Evolutionary conservation across 106 monocot species (phyloP).

Genomic region (Dendrobium nobile): DNA sequence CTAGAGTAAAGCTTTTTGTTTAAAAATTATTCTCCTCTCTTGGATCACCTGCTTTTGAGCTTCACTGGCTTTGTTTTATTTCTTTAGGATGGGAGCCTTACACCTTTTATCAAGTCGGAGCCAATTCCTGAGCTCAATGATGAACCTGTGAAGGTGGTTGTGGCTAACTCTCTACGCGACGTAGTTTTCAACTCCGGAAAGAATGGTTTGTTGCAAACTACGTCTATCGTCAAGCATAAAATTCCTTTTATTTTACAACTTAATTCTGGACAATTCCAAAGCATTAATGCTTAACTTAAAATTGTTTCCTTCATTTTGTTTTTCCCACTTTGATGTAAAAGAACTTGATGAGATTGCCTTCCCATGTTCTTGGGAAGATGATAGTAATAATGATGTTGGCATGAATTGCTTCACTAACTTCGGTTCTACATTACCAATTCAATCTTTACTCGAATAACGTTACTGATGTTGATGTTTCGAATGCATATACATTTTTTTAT

Average conservation of each 20-base stretch:
- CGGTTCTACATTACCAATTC: too few relatives aligned
- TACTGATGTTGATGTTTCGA: too few relatives aligned
- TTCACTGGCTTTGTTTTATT: conserved; percentile 2
- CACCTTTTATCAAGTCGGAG: conserved; percentile 70
- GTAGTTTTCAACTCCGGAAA: conserved; percentile 71
- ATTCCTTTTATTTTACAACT: not conserved
- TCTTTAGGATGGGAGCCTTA: conserved; percentile 66
- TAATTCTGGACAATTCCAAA: not conserved
- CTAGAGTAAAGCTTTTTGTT: not conserved
- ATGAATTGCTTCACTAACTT: too few relatives aligned
- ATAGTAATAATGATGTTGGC: not conserved
- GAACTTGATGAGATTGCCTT: not conserved
- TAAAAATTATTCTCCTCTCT: not conserved
- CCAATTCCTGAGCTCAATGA: conserved; percentile 83
- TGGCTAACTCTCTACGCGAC: conserved; percentile 64
- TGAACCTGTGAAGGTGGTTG: conserved; percentile 88
- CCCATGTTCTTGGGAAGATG: not conserved
- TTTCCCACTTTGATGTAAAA: not conserved
- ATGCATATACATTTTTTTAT: too few relatives aligned
- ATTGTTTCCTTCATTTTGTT: not conserved
- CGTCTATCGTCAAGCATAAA: not conserved
- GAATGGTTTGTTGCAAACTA: conserved; percentile 46
- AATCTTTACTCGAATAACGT: too few relatives aligned
- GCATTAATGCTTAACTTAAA: not conserved
- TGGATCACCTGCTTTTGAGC: not conserved